Base-by-base conservation (phyloP, 441 rosid species). In the Gossypium davidsonii region DNA sequence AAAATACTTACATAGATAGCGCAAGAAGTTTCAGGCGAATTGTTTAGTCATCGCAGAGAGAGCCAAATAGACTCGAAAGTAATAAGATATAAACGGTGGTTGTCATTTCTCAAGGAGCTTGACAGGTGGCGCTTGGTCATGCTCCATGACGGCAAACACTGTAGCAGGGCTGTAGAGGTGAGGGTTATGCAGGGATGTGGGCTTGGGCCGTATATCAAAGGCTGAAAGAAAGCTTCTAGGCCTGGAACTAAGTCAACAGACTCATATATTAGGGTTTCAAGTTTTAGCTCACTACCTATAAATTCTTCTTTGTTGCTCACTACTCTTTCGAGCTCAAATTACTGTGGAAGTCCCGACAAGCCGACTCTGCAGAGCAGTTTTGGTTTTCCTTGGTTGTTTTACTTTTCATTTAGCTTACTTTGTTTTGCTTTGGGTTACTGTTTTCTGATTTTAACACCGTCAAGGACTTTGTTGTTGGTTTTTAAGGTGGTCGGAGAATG, bases 41-140 rank as follows among this genome's bases (percentile, higher is more conserved):
- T 73, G 82, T 67, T 74, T 70, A 49, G 72, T 81, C 83, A 80
- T 85, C 73, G 39, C 55, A 9, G 11, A 59, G 46, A 52, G 21
- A 34, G 23, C 37, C 37, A 31, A 31, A 5, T 31, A 31, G 37
- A 31, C 37, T 31, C 7, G 37, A 1, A 31, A 31, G 37, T 31
- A 31, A 31, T 31, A 31, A 5, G 37, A 31, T 31, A 34, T 26
- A 51, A 52, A 2, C 12, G 7, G 46, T 9, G 23, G 25, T 42
- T 34, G 1, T 69, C 6, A 42, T n/a, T 8, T 15, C 56, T 51
- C 20, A 51, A 37, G 20, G 63, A 26, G 23, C 8, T 26, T 26
- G 59, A 67, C 21, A 49, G 59, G 14, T 23, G 57, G 39, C 58
- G 44, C 20, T 23, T 21, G 69, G 58, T 18, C 44, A 26, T 14